Base-by-base conservation (phyloP, 306 rosid genomes). In the Mimosa pudica region DNA sequence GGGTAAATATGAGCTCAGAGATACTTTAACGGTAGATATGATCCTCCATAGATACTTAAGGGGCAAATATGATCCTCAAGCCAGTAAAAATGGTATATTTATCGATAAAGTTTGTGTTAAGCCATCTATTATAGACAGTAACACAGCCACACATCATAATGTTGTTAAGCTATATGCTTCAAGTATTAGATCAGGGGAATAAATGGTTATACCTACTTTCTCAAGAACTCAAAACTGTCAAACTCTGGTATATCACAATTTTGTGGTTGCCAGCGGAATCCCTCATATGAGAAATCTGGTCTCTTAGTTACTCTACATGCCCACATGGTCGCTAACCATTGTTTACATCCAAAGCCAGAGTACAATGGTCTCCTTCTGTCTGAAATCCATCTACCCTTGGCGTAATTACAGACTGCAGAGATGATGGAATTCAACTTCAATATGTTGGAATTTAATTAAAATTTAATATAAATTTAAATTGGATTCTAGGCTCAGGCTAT, bases 191-290 rank as follows among this genome's bases (percentile, higher is more conserved):
- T 42, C 54, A 44, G 32, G 73, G 35, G 11, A 44, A 68, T 18
- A 46, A 70, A 45, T 49, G 12, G 30, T 20, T 70, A 45, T 70
- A 46, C 74, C 38, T 70, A 45, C 74, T 46, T 70, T 70, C 74
- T 70, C 57, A 70, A 70, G 74, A 70, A 70, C 12, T 16, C 74
- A 70, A 33, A 70, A 20, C 74, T n/a, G 41, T 24, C 57, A 46
- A 70, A 70, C 41, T 70, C 74, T 46, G 57, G 74, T 55, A 70
- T 70, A 24, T 70, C 74, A 45, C 74, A 70, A 70, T 11, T 70
- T 70, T 18, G 57, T 2, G 74, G 57, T 14, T 11, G 57, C 74
- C 57, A 70, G n/a, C 57, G 57, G 74, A 45, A 70, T 46, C 74
- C 57, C 74, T 70, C 57, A 3, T 4, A 70, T 20, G 41, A 70